These are phyloP conservation scores for Macrolepiota fuliginosa DNA, from an alignment of 768 basidiomycete species.

Conservation along the genomic window DNA sequence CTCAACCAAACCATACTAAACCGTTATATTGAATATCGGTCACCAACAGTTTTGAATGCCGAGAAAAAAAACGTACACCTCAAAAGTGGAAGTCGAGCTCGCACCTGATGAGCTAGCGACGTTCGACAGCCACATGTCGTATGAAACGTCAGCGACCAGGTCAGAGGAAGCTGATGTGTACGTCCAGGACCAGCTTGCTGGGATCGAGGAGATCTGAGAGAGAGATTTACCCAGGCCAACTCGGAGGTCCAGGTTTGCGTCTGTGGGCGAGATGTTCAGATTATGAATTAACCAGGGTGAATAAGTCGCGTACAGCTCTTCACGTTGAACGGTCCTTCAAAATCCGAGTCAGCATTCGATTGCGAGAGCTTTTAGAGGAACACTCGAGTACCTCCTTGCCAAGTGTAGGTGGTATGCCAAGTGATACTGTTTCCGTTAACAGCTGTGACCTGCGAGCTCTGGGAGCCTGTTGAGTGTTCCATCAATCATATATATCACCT, in stretches of 20 bases:
- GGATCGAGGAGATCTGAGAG: slow-evolving; percentile 28
- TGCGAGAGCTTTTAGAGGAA: too few species aligned
- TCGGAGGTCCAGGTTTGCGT: slow-evolving; percentile 32
- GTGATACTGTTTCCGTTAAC: slow-evolving; percentile 25
- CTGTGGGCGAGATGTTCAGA: slow-evolving; percentile 13
- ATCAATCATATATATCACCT: neutral
- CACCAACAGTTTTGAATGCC: too few species aligned
- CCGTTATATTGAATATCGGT: neutral
- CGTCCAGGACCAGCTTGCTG: slow-evolving; percentile 30
- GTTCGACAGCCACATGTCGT: slow-evolving; percentile 33
- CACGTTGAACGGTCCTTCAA: slow-evolving; percentile 17
- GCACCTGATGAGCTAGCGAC: slow-evolving; percentile 24
- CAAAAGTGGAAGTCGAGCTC: slow-evolving; percentile 27
- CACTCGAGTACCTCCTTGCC: slow-evolving; percentile 25
- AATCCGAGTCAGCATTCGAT: neutral
- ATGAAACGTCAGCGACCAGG: slow-evolving; percentile 33
- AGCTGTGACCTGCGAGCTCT: slow-evolving; percentile 27
- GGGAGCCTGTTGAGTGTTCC: slow-evolving; percentile 21
- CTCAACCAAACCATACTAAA: slow-evolving; percentile 34
- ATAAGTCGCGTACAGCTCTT: slow-evolving; percentile 29
- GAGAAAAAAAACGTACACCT: slow-evolving; percentile 21
- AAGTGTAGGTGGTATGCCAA: slow-evolving; percentile 32
- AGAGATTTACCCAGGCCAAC: slow-evolving; percentile 25
- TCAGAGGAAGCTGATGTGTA: slow-evolving; percentile 28
- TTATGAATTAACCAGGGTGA: neutral